Percentiles rank a stretch among this genome's conserved stretches.
Conservation (phyloP, 352 stramenopile species). For the Phytophthora europaea region DNA sequence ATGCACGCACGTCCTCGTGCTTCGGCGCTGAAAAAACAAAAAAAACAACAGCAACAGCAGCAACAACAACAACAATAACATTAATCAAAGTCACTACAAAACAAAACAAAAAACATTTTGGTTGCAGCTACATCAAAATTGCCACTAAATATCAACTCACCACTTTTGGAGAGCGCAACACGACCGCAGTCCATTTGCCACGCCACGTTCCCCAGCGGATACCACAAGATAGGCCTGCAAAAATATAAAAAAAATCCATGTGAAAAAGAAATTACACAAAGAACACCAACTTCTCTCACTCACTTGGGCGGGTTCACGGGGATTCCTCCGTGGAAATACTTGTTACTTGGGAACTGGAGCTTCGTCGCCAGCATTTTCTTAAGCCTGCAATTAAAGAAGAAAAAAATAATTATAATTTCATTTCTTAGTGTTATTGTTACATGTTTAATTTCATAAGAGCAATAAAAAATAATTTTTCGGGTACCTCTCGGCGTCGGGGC, state of each 20-base stretch:
- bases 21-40: constrained; percentile 75
- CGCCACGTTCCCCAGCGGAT: constrained; percentile 78
- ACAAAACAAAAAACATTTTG: not conserved
- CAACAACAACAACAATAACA: constrained; percentile 3
- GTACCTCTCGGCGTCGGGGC: constrained; percentile 58
- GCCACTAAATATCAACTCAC: constrained; percentile 33
- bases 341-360: constrained; percentile 68
- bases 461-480: not conserved
- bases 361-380: constrained; percentile 57
- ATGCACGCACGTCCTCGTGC: constrained; percentile 81
- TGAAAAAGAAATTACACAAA: not conserved
- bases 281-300: constrained; percentile 2
- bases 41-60: not conserved
- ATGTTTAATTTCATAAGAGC: not conserved
- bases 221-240: constrained; percentile 76
- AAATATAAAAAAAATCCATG: constrained; percentile 7
- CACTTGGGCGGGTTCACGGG: constrained; percentile 74
- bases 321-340: constrained; percentile 62
- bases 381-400: constrained; percentile 40
- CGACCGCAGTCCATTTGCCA: constrained; percentile 89
- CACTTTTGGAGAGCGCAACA: constrained; percentile 84
- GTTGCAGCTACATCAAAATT: not conserved
- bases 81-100: not conserved
- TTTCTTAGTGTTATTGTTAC: no score
- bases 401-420: not conserved